phyloP scores from a whole-genome alignment of 1,139 yeast species.

The Pichia sp. region DNA sequence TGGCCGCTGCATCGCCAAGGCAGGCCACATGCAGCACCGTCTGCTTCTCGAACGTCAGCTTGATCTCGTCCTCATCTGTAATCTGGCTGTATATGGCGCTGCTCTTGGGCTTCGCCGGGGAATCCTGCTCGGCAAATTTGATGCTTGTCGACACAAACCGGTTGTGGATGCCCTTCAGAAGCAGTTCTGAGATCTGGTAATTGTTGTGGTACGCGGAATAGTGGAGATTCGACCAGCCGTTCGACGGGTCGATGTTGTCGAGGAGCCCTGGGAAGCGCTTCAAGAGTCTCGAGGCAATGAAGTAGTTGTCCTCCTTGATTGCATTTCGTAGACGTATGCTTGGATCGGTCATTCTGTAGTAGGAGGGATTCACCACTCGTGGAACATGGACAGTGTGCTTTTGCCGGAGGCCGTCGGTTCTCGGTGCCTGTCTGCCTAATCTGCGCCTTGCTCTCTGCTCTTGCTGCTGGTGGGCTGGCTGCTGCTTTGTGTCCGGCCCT shows the following conservation, averaged over 20 bases:
- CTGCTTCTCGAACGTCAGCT: conserved; percentile 56
- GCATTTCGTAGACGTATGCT: conserved; percentile 69
- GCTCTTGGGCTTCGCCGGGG: conserved; percentile 5
- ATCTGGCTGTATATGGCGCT: conserved; percentile 25
- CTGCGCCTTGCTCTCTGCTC: not conserved
- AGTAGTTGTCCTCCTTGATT: conserved; percentile 63
- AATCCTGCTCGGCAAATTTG: conserved; percentile 28
- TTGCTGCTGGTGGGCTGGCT: not conserved
- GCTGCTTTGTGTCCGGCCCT: not conserved
- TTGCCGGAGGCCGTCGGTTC: no score
- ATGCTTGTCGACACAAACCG: conserved; percentile 25
- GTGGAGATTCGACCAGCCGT: conserved; percentile 90
- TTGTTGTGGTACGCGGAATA: conserved; percentile 82
- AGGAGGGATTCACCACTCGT: not conserved
- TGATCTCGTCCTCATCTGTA: conserved; percentile 32
- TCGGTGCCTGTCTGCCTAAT: no score
- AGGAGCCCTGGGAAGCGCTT: conserved; percentile 72
- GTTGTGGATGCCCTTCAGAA: conserved; percentile 39
- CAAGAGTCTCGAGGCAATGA: conserved; percentile 67
- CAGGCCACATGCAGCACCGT: conserved; percentile 79
- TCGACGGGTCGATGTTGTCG: conserved; percentile 63
- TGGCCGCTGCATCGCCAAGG: conserved; percentile 54
- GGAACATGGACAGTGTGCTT: not conserved
- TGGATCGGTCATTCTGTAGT: conserved; percentile 48
- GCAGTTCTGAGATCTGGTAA: conserved; percentile 67